These are phyloP conservation scores for Fusarium ramigenum DNA, from an alignment of 2,329 filamentous ascomycete genomes.

Conservation along the genomic window DNA sequence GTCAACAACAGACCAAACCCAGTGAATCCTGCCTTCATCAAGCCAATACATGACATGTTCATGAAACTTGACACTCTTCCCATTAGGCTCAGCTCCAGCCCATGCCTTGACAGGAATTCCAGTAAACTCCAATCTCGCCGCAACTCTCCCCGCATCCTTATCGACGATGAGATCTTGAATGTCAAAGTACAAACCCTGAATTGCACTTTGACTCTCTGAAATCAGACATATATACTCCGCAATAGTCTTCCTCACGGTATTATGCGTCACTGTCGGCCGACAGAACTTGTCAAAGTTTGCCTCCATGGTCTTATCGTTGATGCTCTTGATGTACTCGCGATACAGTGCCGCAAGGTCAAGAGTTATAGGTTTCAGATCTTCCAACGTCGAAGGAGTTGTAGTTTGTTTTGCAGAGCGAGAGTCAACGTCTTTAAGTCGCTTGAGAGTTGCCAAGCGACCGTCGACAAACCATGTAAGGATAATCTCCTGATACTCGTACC, in stretches of 20 bases:
- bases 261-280: neutral
- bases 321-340: slow-evolving; percentile 12
- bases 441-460: neutral
- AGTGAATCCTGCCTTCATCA: neutral
- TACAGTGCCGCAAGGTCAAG: neutral
- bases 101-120: neutral
- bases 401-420: neutral
- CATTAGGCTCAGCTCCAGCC: neutral
- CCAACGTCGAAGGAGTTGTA: neutral
- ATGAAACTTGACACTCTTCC: slow-evolving; percentile 16
- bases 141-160: neutral
- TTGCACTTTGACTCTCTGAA: slow-evolving; percentile 5
- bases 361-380: neutral
- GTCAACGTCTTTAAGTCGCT: neutral
- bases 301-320: slow-evolving; percentile 21
- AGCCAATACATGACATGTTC: slow-evolving; percentile 37
- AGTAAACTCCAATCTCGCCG: slow-evolving; percentile 22
- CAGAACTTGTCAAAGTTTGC: neutral
- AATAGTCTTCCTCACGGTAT: neutral
- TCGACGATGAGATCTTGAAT: slow-evolving; percentile 12
- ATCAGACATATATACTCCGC: slow-evolving; percentile 21
- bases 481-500: slow-evolving; percentile 11
- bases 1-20: slow-evolving; percentile 32
- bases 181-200: slow-evolving; percentile 1
- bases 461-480: slow-evolving; percentile 10